Conservation (phyloP, 1,139 yeast species). For the Magnusiomyces ingens region DNA sequence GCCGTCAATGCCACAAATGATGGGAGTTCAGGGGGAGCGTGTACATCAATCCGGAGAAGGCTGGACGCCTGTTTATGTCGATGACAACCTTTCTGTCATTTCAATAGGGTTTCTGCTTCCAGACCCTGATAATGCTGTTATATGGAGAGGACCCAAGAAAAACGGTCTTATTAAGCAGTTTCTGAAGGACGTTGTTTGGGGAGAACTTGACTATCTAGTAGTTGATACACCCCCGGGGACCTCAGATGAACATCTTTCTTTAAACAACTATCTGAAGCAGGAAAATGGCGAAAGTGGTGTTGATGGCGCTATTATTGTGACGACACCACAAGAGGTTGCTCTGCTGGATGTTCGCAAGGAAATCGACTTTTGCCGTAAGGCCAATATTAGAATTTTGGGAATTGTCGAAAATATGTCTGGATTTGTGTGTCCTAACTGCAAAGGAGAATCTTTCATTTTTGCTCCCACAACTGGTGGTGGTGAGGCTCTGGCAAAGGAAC, state of each 20-base stretch:
- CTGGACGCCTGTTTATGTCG: conserved; percentile 94
- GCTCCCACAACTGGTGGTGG: conserved; percentile 98
- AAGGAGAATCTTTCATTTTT: conserved; percentile 84
- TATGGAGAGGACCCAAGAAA: conserved; percentile 96
- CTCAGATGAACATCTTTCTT: conserved; percentile 91
- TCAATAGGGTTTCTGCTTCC: conserved; percentile 95
- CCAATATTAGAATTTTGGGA: conserved; percentile 78
- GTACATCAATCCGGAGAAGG: conserved; percentile 88
- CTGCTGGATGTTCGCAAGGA: conserved; percentile 91
- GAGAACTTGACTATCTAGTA: conserved; percentile 77
- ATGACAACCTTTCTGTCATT: conserved; percentile 93
- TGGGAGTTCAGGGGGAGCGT: conserved; percentile 83
- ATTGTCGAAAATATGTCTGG: conserved; percentile 98
- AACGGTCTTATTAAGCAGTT: conserved; percentile 91
- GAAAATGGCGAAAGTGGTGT: conserved; percentile 58
- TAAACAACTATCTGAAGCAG: conserved; percentile 69
- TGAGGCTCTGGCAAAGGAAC: conserved; percentile 67
- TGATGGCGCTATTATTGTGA: conserved; percentile 91
- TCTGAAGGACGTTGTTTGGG: conserved; percentile 95
- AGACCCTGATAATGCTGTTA: conserved; percentile 85
- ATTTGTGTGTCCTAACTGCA: conserved; percentile 92
- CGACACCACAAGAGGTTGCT: conserved; percentile 98
- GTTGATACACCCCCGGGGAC: conserved; percentile 99
- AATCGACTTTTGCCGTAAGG: conserved; percentile 89
- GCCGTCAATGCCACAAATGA: conserved; percentile 90